Percentiles rank a stretch among this genome's conserved stretches.
These are phyloP conservation scores for Endoconidiophora laricicola DNA, from an alignment of 2,329 filamentous ascomycete genomes.

Conservation along the genomic window DNA sequence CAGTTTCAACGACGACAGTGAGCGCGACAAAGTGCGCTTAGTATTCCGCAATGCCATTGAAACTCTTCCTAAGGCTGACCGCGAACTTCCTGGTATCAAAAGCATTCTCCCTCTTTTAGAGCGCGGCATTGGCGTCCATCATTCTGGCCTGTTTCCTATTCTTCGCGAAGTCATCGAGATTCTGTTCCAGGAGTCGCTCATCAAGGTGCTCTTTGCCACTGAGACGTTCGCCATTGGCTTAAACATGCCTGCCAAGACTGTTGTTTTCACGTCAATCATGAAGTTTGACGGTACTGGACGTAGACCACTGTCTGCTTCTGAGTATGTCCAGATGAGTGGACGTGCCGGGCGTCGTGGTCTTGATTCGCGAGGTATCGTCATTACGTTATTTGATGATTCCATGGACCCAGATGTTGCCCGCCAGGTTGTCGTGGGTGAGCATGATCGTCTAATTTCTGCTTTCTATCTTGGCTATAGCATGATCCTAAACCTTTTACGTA, in stretches of 20 bases:
- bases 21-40: slow-evolving; percentile 84
- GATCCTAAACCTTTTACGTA: slow-evolving; percentile 88
- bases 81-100: slow-evolving; percentile 71
- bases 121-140: slow-evolving; percentile 90
- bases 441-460: slow-evolving; percentile 92
- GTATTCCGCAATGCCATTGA: slow-evolving; percentile 91
- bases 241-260: slow-evolving; percentile 98
- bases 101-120: slow-evolving; percentile 79
- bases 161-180: slow-evolving; percentile 98
- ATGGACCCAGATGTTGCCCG: slow-evolving; percentile 91
- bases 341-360: slow-evolving; percentile 92
- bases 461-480: slow-evolving; percentile 99
- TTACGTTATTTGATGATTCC: slow-evolving; percentile 98
- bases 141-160: slow-evolving; percentile 87
- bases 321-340: slow-evolving; percentile 98
- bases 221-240: slow-evolving; percentile 97
- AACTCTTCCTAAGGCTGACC: slow-evolving; percentile 82
- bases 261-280: slow-evolving; percentile 92
- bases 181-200: slow-evolving; percentile 90
- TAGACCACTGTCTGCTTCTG: slow-evolving; percentile 78
- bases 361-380: slow-evolving; percentile 93
- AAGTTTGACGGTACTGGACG: slow-evolving; percentile 79
- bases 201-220: slow-evolving; percentile 95
- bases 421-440: slow-evolving; percentile 86
- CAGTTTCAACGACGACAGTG: slow-evolving; percentile 89